phyloP scores from a whole-genome alignment of 2,329 filamentous ascomycete genomes.

The Fusarium sp. region DNA sequence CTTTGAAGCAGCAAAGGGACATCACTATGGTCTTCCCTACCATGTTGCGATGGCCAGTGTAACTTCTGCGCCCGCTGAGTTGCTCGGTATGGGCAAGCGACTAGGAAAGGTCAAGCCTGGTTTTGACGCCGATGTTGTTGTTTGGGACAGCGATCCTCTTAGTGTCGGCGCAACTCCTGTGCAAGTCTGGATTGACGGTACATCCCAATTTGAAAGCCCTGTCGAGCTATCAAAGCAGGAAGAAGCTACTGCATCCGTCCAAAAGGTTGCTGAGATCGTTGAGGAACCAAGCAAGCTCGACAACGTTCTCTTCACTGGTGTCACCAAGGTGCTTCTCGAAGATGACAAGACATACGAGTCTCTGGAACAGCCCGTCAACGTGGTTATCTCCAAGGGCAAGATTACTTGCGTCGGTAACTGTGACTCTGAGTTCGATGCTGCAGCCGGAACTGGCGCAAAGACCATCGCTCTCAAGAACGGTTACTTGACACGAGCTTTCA shows the following conservation, averaged over 20 bases:
- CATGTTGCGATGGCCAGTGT: conserved; percentile 68
- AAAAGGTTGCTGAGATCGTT: conserved; percentile 53
- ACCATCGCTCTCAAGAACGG: conserved; percentile 66
- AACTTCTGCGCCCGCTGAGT: conserved; percentile 67
- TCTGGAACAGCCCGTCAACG: conserved; percentile 55
- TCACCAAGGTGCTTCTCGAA: conserved; percentile 63
- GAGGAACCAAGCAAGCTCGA: conserved; percentile 54
- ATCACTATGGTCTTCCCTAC: conserved; percentile 70
- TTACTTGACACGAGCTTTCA: conserved; percentile 69
- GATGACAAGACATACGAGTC: conserved; percentile 52
- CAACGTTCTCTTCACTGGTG: conserved; percentile 66
- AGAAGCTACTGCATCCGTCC: conserved; percentile 52
- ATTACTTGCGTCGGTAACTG: conserved; percentile 69
- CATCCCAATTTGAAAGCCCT: conserved; percentile 63
- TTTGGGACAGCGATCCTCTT: conserved; percentile 72
- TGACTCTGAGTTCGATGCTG: conserved; percentile 54
- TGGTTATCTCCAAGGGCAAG: conserved; percentile 63
- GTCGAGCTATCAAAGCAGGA: conserved; percentile 65
- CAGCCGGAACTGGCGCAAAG: conserved; percentile 49
- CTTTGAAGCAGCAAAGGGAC: conserved; percentile 71
- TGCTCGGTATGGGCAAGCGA: conserved; percentile 66
- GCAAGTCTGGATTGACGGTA: conserved; percentile 73
- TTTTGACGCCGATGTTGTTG: conserved; percentile 69
- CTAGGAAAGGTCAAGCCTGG: conserved; percentile 71
- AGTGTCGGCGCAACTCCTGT: conserved; percentile 68